Base-by-base conservation (phyloP, 2,329 filamentous ascomycete species). In the Arthrobotrys pseudoclavata region DNA sequence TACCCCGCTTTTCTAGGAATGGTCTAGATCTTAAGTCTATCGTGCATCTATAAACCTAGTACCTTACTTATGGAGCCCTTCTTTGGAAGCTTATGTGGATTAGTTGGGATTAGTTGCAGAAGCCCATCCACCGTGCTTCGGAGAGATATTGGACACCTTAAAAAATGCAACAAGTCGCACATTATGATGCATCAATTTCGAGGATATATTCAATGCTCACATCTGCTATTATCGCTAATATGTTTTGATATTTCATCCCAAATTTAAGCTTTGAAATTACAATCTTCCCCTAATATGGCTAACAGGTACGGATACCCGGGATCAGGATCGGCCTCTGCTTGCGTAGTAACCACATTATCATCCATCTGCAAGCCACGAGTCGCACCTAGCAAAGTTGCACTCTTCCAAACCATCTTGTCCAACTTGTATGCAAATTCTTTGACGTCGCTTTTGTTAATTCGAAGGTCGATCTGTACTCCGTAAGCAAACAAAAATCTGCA, bases 281-380 rank as follows among this genome's bases (percentile, higher is more conserved):
- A 72, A 2, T 29, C 24, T 13, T 29, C 69, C 29, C 60, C 60
- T 4, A 74, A 7, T 9, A 67, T 52, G 13, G 69, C 69, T 18
- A 74, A 26, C 15, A 67, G 24, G 42, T 74, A 74, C 7, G 69
- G 69, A 52, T 67, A 67, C n/a, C 69, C 61, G n/a, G 22, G 50
- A 61, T 74, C 61, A 6, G 42, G 50, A 26, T 42, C 53, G 24
- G 1, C 12, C 13, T 66, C 61, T 9, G 6, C n/a, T 15, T 22
- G 13, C 6, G 69, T 74, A 18, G 50, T 47, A 4, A 74, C 50
- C 3, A 52, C 12, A 31, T 50, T 45, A 37, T 22, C 60, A 15
- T 66, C 20, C 18, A 66, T 40, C 31, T 50, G 26, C 29, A 72
- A 52, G 4, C 12, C 18, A 4, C 45, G 13, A 20, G 53, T 48